Base-by-base conservation (phyloP, 306 rosid species). In the Acacia confusa region DNA sequence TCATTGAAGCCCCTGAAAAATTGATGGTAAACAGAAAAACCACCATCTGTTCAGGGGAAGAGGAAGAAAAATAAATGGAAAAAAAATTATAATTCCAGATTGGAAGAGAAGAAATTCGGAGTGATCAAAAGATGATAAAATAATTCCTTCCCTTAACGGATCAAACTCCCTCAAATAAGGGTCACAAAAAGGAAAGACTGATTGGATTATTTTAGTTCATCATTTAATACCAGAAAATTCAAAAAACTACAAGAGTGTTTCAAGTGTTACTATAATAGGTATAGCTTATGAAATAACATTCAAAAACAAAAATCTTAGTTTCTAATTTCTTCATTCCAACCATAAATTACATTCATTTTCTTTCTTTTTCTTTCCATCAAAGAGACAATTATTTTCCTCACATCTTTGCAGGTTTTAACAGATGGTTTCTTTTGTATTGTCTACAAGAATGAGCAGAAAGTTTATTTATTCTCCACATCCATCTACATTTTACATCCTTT, bases 1-100 rank as follows among this genome's bases (percentile, higher is more conserved):
- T 82, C 87, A 88, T 72, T 36, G 97, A 89, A 78, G 91, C 87
- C 78, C 94, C 94, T 92, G 86, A 55, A 76, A 84, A 52, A 55
- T 82, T 60, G 36, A 69, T 58, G 38, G 77, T 20, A 67, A 90
- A 64, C 69, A 44, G 47, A 79, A 76, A 16, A 78, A 44, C 20
- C 38, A 75, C 47, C 20, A 25, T 72, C 58, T 70, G 47, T 22
- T 61, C 17, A 57, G 58, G 53, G 45, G 43, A 57, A 72, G 5
- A 70, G 27, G 70, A 72, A 52, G 12, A 61, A 7, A 7, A 80
- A 80, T 32, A 28, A 50, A 50, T 50, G 57, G 57, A 50, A 50
- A 6, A 6, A 14, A 14, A 6, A 3, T 48, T 16, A 48, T 16
- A 48, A 15, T 48, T 16, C 55, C 55, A 48, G 55, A n/a, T 48